A percentile compares a stretch with the other conserved stretches of the same genome.
Evolutionary conservation across 23 red algal species (phyloP).

Genomic region (Gracilaria domingensis): DNA sequence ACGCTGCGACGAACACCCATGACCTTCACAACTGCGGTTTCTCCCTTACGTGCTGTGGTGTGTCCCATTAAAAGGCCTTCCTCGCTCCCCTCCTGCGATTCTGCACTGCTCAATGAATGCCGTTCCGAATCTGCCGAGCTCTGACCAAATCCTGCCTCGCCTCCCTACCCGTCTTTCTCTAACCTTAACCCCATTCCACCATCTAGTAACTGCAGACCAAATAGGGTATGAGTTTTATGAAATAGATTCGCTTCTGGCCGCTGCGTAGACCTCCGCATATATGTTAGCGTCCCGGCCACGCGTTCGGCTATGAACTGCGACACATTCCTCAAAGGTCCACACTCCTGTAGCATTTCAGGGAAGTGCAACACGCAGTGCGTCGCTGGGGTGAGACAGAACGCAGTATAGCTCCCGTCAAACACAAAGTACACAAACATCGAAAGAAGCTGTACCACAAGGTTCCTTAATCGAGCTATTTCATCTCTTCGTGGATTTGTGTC

Average conservation of each 20-base stretch:
- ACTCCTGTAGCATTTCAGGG: constrained; percentile 9
- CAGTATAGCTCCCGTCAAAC: not conserved
- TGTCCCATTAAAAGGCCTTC: no score
- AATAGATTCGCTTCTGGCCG: constrained; percentile 39
- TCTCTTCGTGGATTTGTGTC: not conserved
- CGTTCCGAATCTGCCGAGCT: not conserved
- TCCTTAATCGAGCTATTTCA: not conserved
- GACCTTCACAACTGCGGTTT: no score
- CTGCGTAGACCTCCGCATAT: not conserved
- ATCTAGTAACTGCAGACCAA: not conserved
- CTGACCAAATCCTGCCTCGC: not conserved
- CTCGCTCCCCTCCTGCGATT: no score
- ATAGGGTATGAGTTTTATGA: constrained; percentile 5
- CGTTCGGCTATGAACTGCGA: constrained; percentile 30
- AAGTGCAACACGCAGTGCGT: constrained; percentile 14
- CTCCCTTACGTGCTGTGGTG: not conserved
- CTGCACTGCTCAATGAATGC: no score
- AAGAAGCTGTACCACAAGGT: not conserved
- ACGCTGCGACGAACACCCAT: no score
- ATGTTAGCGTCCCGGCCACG: not conserved
- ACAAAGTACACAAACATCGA: not conserved
- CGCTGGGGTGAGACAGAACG: constrained; percentile 10
- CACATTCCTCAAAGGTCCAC: not conserved
- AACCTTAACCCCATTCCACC: not conserved
- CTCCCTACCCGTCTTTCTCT: not conserved